Evolutionary conservation across 2,329 filamentous ascomycete genomes (phyloP).

Genomic region (Cercospora brassicicola): DNA sequence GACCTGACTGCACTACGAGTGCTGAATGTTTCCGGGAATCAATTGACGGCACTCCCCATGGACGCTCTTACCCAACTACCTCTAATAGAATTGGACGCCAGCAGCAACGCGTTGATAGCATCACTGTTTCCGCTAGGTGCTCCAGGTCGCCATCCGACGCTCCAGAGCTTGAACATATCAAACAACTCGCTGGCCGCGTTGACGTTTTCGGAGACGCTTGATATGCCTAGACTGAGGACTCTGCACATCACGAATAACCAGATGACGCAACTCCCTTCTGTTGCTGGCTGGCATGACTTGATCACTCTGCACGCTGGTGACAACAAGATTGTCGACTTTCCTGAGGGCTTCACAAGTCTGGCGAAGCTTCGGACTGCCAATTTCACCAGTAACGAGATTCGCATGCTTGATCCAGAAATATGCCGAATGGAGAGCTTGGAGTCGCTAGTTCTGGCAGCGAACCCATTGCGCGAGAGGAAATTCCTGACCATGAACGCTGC

Average conservation of each 20-base stretch:
- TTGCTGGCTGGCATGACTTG: slow-evolving; percentile 72
- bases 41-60: slow-evolving; percentile 69
- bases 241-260: slow-evolving; percentile 80
- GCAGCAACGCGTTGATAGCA: slow-evolving; percentile 76
- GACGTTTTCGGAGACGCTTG: slow-evolving; percentile 53
- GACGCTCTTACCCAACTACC: slow-evolving; percentile 66
- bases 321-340: slow-evolving; percentile 75
- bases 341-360: slow-evolving; percentile 70
- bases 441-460: slow-evolving; percentile 78
- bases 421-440: slow-evolving; percentile 75
- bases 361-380: slow-evolving; percentile 72
- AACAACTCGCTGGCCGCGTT: slow-evolving; percentile 67
- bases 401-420: slow-evolving; percentile 71
- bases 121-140: slow-evolving; percentile 63
- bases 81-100: slow-evolving; percentile 69
- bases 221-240: slow-evolving; percentile 69
- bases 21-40: slow-evolving; percentile 79
- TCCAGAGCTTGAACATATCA: slow-evolving; percentile 77
- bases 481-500: slow-evolving; percentile 77
- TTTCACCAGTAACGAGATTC: slow-evolving; percentile 82
- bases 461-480: slow-evolving; percentile 85
- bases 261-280: slow-evolving; percentile 68
- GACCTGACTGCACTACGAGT: slow-evolving; percentile 68
- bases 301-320: slow-evolving; percentile 75
- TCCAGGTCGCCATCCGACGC: slow-evolving; percentile 54